Percentiles rank a stretch among this genome's conserved stretches.
These are phyloP conservation scores for Ceriops zippeliana DNA, from an alignment of 345 rosid genomes.

Conservation along the genomic window DNA sequence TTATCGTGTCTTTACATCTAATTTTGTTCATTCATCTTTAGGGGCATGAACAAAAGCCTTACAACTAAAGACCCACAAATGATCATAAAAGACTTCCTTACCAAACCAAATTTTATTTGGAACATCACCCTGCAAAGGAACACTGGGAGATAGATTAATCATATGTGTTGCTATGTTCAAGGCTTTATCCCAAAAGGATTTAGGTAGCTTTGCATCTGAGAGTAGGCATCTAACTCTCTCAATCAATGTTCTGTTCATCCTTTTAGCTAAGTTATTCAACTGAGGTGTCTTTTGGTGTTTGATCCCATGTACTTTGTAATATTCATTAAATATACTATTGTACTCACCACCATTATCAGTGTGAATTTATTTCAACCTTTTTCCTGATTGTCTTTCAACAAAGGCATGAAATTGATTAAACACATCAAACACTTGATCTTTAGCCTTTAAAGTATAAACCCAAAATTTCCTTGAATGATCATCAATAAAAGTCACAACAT, in stretches of 20 bases:
- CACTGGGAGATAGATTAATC: neutral
- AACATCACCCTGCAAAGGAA: neutral
- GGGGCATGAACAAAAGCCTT: neutral
- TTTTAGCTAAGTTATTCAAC: neutral
- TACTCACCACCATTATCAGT: neutral
- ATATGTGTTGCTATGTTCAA: neutral
- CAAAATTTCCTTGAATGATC: neutral
- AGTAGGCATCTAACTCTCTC: neutral
- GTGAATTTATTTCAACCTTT: neutral
- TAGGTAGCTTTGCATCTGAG: neutral
- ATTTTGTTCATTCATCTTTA: neutral
- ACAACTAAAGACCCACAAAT: neutral
- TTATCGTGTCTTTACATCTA: neutral
- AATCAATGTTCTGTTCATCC: neutral
- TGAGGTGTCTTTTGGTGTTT: neutral
- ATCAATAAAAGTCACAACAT: constrained; percentile 6
- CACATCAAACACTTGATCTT: neutral
- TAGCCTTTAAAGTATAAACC: neutral
- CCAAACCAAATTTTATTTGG: neutral
- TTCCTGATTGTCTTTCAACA: neutral
- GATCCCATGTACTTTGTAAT: neutral
- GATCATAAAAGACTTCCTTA: neutral
- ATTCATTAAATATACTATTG: neutral
- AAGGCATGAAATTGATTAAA: neutral
- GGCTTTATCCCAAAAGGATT: neutral